Evolutionary conservation across 805 yeast species (phyloP), one percentile per base, ranked within the genome.

Genomic region (Yarrowia osloensis): DNA sequence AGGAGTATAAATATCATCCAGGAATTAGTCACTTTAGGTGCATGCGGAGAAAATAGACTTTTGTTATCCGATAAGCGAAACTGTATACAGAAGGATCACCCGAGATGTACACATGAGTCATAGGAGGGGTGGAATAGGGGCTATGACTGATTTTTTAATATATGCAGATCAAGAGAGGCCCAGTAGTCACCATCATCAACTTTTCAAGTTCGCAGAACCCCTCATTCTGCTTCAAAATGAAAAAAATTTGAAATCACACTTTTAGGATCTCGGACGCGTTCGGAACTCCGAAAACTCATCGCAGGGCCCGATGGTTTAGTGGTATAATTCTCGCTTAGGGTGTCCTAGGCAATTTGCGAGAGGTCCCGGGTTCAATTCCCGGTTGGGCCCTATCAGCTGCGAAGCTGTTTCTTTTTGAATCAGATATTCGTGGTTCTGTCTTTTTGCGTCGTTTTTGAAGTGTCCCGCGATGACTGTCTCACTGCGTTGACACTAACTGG

Each of bases 351-450:
- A 54, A 35, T 54, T 54, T 54, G 61, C 61, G 61, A 54, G 61
- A 54, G 61, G 61, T 54, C 61, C 61, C 61, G 61, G 61, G 61
- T 54, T 54, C 61, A 54, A 54, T 54, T 54, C 61, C 61, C 61
- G 61, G 61, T 54, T 54, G 61, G 61, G 61, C 61, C 57, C 57
- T 31, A 19, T 2, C 55, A 29, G 55, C 39, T 7, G 52, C 7
- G n/a, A n/a, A 17, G 55, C 26, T 49, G 55, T 49, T 29, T 22
- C n/a, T 49, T 49, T 29, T 29, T 49, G 7, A 8, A 21, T 15
- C n/a, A 7, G 19, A 15, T 2, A 17, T 35, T n/a, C 35, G 15
- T 31, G 35, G 15, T 15, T 7, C 19, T 35, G 3, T 35, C 3
- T 35, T n/a, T n/a, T n/a, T n/a, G n/a, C n/a, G n/a, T n/a, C n/a